Conservation (phyloP, 345 rosid genomes). For the Arabidopsis arenosa region DNA sequence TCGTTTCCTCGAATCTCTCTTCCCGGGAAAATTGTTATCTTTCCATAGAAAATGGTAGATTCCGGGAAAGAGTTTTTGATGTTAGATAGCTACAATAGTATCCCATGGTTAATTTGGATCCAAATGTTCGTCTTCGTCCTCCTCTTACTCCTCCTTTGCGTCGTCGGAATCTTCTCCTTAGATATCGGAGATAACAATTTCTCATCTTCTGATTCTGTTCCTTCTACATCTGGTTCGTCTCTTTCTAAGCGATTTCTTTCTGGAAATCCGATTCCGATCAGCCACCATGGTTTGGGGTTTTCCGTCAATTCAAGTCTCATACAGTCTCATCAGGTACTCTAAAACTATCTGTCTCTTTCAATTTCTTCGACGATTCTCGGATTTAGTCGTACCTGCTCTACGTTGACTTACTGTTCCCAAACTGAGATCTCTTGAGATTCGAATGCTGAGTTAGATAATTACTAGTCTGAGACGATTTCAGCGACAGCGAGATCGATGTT, state of each 20-base stretch:
- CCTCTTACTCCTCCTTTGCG: conserved; percentile 64
- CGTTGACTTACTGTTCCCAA: conserved; percentile 32
- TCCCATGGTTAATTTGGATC: conserved; percentile 89
- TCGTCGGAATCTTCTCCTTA: conserved; percentile 47
- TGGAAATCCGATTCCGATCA: conserved; percentile 36
- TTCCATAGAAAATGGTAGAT: conserved; percentile 48
- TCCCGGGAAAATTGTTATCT: neutral
- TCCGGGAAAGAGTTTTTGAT: conserved; percentile 57
- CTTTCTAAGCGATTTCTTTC: conserved; percentile 29
- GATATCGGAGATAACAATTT: conserved; percentile 35
- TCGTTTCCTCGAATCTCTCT: conserved; percentile 23
- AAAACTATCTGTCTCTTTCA: neutral
- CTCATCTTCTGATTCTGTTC: conserved; percentile 43
- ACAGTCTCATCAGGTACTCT: conserved; percentile 43
- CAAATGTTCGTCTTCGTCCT: conserved; percentile 70
- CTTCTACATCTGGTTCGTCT: conserved; percentile 35
- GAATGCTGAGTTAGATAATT: neutral
- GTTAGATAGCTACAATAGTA: conserved; percentile 57
- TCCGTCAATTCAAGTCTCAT: conserved; percentile 35
- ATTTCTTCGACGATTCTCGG: neutral
- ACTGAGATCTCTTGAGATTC: neutral
- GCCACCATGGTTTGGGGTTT: conserved; percentile 39
- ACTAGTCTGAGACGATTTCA: neutral
- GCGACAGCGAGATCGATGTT: neutral
- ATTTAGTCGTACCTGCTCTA: neutral